Evolutionary conservation across 345 rosid genomes (phyloP).

Genomic region (Euphorbia pulcherrima): DNA sequence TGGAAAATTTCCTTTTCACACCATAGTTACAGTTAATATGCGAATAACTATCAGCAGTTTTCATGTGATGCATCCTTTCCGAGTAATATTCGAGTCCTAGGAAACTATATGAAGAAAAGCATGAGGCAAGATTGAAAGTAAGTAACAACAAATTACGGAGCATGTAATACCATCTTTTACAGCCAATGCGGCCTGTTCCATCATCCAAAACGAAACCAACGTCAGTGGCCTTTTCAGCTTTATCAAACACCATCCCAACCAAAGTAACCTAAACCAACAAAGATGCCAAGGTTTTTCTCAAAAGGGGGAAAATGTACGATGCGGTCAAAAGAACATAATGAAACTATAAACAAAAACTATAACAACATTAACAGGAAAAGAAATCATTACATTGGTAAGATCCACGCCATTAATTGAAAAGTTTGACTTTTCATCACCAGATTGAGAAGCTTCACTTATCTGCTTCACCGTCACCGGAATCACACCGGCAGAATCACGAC

Average conservation of each 20-base stretch:
- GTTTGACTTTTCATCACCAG: conserved; percentile 72
- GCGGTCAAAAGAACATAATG: neutral
- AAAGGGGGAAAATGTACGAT: neutral
- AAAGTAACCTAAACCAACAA: conserved; percentile 51
- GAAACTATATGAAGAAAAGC: neutral
- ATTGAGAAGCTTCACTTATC: conserved; percentile 65
- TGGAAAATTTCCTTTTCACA: neutral
- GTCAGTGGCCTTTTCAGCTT: conserved; percentile 54
- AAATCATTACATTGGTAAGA: conserved; percentile 45
- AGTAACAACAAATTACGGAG: neutral
- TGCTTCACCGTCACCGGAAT: conserved; percentile 82
- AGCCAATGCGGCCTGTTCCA: conserved; percentile 77
- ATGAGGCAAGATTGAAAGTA: neutral
- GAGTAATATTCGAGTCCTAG: neutral
- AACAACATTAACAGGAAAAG: neutral
- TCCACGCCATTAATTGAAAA: conserved; percentile 59
- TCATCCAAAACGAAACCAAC: conserved; percentile 68
- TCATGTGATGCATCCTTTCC: neutral
- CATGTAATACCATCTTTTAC: conserved; percentile 67
- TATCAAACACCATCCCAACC: conserved; percentile 69
- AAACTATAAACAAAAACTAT: neutral
- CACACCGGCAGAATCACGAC: conserved; percentile 65
- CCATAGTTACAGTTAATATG: neutral
- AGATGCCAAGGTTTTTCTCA: neutral
- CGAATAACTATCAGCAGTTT: neutral